phyloP scores from a whole-genome alignment of 2,329 filamentous ascomycete species.

The Pyricularia sp. region DNA sequence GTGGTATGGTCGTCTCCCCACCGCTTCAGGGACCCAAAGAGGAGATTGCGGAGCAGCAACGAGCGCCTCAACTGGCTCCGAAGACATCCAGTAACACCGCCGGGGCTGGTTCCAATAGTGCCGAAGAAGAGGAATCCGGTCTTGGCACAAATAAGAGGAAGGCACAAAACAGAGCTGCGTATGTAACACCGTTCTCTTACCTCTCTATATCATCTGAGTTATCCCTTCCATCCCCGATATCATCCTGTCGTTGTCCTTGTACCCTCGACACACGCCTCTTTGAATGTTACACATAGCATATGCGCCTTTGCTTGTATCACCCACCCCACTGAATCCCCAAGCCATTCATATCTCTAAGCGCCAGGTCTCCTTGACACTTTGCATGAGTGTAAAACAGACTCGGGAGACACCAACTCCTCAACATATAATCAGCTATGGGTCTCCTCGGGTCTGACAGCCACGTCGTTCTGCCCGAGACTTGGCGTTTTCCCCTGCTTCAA shows the following conservation, averaged over 20 bases:
- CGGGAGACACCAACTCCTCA: not conserved
- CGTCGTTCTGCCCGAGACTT: not conserved
- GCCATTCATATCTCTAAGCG: not conserved
- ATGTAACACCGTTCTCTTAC: conserved; percentile 19
- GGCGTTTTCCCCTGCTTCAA: not conserved
- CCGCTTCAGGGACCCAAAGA: conserved; percentile 19
- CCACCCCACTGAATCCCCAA: not conserved
- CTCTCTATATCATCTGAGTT: not conserved
- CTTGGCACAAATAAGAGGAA: conserved; percentile 43
- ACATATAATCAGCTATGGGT: not conserved
- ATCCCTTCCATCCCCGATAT: not conserved
- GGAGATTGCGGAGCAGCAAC: conserved; percentile 24
- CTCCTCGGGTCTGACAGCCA: not conserved
- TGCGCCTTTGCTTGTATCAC: not conserved
- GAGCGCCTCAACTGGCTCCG: conserved; percentile 13
- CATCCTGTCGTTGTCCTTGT: not conserved
- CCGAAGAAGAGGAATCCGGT: conserved; percentile 42
- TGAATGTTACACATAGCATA: not conserved
- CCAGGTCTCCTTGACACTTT: not conserved
- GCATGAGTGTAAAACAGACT: not conserved
- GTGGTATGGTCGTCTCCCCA: conserved; percentile 4
- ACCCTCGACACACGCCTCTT: not conserved
- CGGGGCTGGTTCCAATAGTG: conserved; percentile 35
- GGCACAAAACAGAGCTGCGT: conserved; percentile 50
- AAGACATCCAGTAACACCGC: conserved; percentile 4